These are phyloP conservation scores for Claviceps humidiphila DNA, from an alignment of 2,329 filamentous ascomycete genomes.

Conservation along the genomic window DNA sequence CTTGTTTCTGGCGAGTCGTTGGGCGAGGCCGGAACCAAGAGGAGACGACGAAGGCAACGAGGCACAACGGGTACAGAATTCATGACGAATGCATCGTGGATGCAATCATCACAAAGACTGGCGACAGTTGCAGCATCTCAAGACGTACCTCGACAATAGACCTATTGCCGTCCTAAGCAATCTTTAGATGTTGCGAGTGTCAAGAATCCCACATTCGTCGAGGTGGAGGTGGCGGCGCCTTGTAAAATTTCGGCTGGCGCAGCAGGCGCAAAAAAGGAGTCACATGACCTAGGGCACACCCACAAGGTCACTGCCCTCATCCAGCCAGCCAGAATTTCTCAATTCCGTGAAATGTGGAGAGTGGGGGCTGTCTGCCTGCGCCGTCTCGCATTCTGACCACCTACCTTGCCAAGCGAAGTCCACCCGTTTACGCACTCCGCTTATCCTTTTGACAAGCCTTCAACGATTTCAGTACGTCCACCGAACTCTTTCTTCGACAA, in stretches of 20 bases:
- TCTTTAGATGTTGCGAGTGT: slow-evolving; percentile 38
- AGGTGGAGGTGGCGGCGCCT: slow-evolving; percentile 17
- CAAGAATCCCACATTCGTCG: slow-evolving; percentile 10
- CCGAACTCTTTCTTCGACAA: slow-evolving; percentile 10
- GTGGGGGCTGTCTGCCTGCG: background rate
- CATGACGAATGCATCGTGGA: slow-evolving; percentile 18
- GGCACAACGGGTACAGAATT: slow-evolving; percentile 12
- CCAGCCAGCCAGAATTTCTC: slow-evolving; percentile 3
- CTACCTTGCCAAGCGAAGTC: slow-evolving; percentile 4
- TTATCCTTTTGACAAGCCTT: background rate
- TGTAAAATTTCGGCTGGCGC: slow-evolving; percentile 15
- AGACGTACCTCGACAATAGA: slow-evolving; percentile 51
- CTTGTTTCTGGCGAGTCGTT: background rate
- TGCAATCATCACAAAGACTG: slow-evolving; percentile 15
- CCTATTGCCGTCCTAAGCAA: slow-evolving; percentile 50
- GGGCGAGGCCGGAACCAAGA: slow-evolving; percentile 8
- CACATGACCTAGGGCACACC: slow-evolving; percentile 17
- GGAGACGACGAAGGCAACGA: slow-evolving; percentile 1
- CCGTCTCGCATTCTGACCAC: background rate
- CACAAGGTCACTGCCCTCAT: slow-evolving; percentile 10
- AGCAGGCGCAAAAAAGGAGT: slow-evolving; percentile 5
- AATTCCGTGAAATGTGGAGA: slow-evolving; percentile 6
- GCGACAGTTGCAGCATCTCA: slow-evolving; percentile 31
- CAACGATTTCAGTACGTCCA: background rate
- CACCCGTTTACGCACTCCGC: slow-evolving; percentile 7